These are phyloP conservation scores for Ceratobasidium sp. DNA, from an alignment of 1,284 basidiomycete genomes.

Conservation along the genomic window DNA sequence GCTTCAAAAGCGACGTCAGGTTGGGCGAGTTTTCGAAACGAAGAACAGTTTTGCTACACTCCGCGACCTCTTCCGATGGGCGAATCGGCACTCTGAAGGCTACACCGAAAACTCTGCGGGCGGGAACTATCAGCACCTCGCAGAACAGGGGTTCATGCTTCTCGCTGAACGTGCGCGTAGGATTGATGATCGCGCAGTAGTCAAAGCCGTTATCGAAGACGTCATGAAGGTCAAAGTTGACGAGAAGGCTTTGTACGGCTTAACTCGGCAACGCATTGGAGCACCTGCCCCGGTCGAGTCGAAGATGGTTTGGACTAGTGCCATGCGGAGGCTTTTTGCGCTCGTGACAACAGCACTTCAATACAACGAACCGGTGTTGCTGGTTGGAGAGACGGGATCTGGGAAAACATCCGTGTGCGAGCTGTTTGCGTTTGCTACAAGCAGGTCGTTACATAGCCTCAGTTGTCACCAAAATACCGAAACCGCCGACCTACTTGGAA, in stretches of 20 bases:
- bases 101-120: constrained; percentile 57
- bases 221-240: constrained; percentile 91
- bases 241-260: constrained; percentile 72
- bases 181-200: constrained; percentile 85
- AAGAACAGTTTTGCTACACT: constrained; percentile 97
- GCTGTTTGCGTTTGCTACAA: constrained; percentile 77
- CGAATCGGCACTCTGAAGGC: constrained; percentile 69
- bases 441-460: constrained; percentile 75
- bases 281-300: constrained; percentile 51
- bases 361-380: constrained; percentile 93
- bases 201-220: constrained; percentile 92
- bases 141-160: constrained; percentile 98
- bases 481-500: constrained; percentile 95
- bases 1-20: constrained; percentile 91
- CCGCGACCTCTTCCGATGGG: constrained; percentile 98
- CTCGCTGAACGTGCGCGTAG: constrained; percentile 91
- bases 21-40: constrained; percentile 94
- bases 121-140: constrained; percentile 90
- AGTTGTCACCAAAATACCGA: constrained; percentile 99
- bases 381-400: constrained; percentile 98
- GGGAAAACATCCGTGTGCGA: constrained; percentile 99
- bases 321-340: constrained; percentile 91
- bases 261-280: constrained; percentile 51
- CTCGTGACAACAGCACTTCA: constrained; percentile 85
- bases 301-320: constrained; percentile 86